Percentiles rank a stretch among this genome's conserved stretches.
Evolutionary conservation across 148 eudicot genomes (phyloP).

Genomic region (Salicornia ramosissima): DNA sequence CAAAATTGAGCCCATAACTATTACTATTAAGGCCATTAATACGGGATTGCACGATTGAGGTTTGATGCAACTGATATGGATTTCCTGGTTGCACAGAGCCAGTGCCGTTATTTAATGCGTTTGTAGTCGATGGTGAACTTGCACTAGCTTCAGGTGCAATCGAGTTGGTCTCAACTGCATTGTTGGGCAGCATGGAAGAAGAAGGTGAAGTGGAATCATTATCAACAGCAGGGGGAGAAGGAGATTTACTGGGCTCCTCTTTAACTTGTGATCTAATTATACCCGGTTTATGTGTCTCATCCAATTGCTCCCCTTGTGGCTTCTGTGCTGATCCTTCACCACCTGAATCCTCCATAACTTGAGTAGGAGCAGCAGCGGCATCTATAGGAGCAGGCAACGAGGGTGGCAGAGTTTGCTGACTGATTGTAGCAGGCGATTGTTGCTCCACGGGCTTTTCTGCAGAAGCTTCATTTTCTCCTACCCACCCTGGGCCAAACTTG

Average conservation of each 20-base stretch:
- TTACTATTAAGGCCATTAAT: constrained; percentile 37
- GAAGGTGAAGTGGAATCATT: constrained; percentile 13
- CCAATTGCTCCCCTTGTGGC: constrained; percentile 9
- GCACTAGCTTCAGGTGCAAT: constrained; percentile 17
- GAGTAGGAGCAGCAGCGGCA: constrained; percentile 16
- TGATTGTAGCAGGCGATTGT: constrained; percentile 14
- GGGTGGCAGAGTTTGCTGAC: constrained; percentile 23
- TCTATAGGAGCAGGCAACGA: constrained; percentile 14
- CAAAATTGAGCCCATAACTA: constrained; percentile 23
- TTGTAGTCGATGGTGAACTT: constrained; percentile 13
- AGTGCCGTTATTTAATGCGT: constrained; percentile 11
- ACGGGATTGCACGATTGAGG: constrained; percentile 15
- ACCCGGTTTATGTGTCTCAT: constrained; percentile 14
- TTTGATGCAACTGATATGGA: constrained; percentile 24
- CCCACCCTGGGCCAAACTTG: constrained; percentile 84
- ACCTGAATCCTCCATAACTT: constrained; percentile 15
- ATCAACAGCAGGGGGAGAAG: constrained; percentile 12
- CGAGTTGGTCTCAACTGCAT: constrained; percentile 14
- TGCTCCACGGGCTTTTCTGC: constrained; percentile 15
- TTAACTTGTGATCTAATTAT: constrained; percentile 13
- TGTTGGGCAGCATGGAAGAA: constrained; percentile 12
- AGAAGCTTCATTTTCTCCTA: constrained; percentile 52
- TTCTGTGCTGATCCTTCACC: constrained; percentile 12
- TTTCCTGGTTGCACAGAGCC: constrained; percentile 9
- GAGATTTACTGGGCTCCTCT: constrained; percentile 7